Base-by-base conservation (phyloP, 352 stramenopile species). In the Salisapilia sapeloensis region DNA sequence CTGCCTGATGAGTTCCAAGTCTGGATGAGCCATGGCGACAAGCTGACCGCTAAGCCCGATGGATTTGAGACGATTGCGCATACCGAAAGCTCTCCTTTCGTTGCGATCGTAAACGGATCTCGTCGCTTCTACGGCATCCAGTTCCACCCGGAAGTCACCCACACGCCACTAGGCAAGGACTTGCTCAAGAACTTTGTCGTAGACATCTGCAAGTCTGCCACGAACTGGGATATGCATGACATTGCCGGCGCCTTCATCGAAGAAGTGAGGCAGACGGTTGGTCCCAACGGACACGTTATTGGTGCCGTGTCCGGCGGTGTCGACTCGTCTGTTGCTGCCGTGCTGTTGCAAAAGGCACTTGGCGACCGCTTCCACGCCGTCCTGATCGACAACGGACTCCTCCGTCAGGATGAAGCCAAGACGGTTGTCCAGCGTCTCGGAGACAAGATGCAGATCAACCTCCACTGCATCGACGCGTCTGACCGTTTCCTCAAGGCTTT, bases 11-110 rank as follows among this genome's bases (percentile, higher is more conserved):
- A 95, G 38, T 96, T 97, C 57, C 85, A 96, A 60, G 89, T 99
- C 65, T 99, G 95, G 95, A 99, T 99, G 96, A 97, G 83, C 54
- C 96, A 99, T 62, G 94, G 93, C 20, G 96, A 99, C 66, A 98
- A 98, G 62, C 64, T 99, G 24, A 92, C 81, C 40, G 57, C 67
- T 23, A 75, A 94, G 18, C 94, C 96, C 3, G 65, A 94, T 23
- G 95, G 93, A 40, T 95, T 95, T 53, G 60, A 86, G 19, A 67
- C 92, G 50, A 72, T 96, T 22, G 75, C 70, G 16, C 72, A 51
- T 24, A 94, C 78, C 7, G 58, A 81, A 38, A 94, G 93, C 66
- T 93, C 80, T 36, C 60, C 92, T 55, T 66, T 98, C 72, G 65
- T 83, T 3, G 86, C 79, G 21, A 99, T 98, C 44, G 89, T 96